A percentile compares a stretch with the other conserved stretches of the same genome.
These are phyloP conservation scores for Yamadazyma friedrichii DNA, from an alignment of 1,139 yeast species.

Conservation along the genomic window DNA sequence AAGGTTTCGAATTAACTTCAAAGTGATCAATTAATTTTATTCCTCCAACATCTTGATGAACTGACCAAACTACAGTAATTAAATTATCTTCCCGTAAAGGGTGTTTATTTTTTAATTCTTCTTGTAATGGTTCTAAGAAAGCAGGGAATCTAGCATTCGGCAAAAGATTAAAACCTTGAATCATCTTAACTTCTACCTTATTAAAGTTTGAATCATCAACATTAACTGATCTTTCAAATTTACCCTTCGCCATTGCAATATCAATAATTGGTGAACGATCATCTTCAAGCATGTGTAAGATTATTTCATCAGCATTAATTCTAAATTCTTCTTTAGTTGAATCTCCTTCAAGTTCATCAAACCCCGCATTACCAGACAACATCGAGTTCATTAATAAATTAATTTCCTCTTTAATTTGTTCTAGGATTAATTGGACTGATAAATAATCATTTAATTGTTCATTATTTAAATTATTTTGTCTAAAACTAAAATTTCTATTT, in stretches of 20 bases:
- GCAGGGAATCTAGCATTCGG: constrained; percentile 33
- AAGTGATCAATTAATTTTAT: constrained; percentile 58
- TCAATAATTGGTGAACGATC: constrained; percentile 43
- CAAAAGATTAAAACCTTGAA: constrained; percentile 41
- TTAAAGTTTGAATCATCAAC: constrained; percentile 46
- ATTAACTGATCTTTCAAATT: constrained; percentile 46
- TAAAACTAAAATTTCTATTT: constrained; percentile 35
- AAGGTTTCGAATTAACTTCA: constrained; percentile 52
- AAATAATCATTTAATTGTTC: constrained; percentile 38
- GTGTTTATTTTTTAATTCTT: neutral
- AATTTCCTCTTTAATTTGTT: constrained; percentile 33
- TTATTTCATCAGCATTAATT: constrained; percentile 53
- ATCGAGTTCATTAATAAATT: constrained; percentile 39
- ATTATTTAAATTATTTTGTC: constrained; percentile 33
- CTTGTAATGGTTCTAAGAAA: constrained; percentile 34
- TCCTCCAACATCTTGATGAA: constrained; percentile 69
- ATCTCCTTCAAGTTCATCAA: constrained; percentile 11
- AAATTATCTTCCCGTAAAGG: constrained; percentile 22
- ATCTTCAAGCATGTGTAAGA: constrained; percentile 44
- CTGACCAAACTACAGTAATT: constrained; percentile 56
- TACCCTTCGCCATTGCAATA: constrained; percentile 38
- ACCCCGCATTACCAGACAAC: constrained; percentile 35
- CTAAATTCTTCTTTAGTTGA: constrained; percentile 48
- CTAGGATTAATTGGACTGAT: constrained; percentile 26
- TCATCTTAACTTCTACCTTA: constrained; percentile 42